Percentiles rank a stretch among this genome's conserved stretches.
Evolutionary conservation across 768 basidiomycete species (phyloP).

Genomic region (Xerocomellus amylosporus): DNA sequence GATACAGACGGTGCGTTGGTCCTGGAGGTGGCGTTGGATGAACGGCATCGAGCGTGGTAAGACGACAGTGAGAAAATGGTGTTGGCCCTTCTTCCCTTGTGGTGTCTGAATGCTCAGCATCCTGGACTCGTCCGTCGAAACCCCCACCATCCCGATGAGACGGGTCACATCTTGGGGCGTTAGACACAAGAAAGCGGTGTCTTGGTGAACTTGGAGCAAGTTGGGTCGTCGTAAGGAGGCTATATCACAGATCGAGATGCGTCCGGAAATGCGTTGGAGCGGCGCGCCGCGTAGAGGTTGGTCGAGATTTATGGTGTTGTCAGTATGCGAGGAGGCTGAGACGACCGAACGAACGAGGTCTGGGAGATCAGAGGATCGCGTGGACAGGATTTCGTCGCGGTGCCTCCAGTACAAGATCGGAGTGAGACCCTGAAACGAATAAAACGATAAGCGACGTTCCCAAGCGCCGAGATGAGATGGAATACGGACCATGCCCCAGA

Average conservation of each 20-base stretch:
- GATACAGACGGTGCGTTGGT: slow-evolving; percentile 42
- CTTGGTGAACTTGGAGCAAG: not conserved
- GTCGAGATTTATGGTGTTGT: not conserved
- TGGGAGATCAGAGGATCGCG: slow-evolving; percentile 49
- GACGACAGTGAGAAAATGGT: slow-evolving; percentile 44
- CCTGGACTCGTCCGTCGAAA: not conserved
- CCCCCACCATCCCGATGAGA: not conserved
- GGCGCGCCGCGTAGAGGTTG: slow-evolving; percentile 5
- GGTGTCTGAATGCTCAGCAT: slow-evolving; percentile 28
- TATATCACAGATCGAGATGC: slow-evolving; percentile 40
- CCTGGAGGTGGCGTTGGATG: slow-evolving; percentile 38
- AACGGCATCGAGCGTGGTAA: slow-evolving; percentile 52
- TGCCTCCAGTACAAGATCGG: slow-evolving; percentile 71
- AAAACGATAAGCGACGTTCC: not conserved
- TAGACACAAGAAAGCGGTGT: slow-evolving; percentile 20
- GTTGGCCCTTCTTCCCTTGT: slow-evolving; percentile 54
- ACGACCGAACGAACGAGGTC: slow-evolving; percentile 20
- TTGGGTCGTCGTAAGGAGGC: slow-evolving; percentile 23
- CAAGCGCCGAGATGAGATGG: not conserved
- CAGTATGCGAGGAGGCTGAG: not conserved
- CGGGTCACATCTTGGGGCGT: not conserved
- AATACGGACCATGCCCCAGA: slow-evolving; percentile 70
- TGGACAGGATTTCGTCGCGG: slow-evolving; percentile 44
- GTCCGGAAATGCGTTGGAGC: slow-evolving; percentile 35
- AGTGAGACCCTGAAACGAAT: slow-evolving; percentile 60